A percentile compares a stretch with the other conserved stretches of the same genome.
phyloP scores from a whole-genome alignment of 2,329 filamentous ascomycete genomes.

The Cryphonectria parasitica region DNA sequence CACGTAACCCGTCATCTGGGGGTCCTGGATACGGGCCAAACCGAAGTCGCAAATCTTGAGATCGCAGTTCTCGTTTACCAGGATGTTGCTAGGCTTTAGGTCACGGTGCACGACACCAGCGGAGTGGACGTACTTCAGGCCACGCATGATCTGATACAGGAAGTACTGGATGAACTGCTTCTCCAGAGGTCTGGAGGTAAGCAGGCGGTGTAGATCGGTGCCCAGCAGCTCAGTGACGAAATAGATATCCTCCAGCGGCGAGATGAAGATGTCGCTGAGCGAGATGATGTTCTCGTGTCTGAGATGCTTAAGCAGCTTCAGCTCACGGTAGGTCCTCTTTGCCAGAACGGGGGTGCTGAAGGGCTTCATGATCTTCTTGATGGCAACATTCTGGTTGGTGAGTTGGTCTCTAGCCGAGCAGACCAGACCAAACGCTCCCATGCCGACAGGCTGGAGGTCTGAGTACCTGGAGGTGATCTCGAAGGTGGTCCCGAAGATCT shows the following conservation, averaged over 20 bases:
- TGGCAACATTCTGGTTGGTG: slow-evolving; percentile 92
- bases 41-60: slow-evolving; percentile 99
- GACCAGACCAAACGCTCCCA: slow-evolving; percentile 98
- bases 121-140: slow-evolving; percentile 98
- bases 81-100: slow-evolving; percentile 97
- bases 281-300: slow-evolving; percentile 96
- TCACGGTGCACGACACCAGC: slow-evolving; percentile 97
- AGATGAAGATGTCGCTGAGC: slow-evolving; percentile 99
- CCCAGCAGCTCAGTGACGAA: slow-evolving; percentile 97
- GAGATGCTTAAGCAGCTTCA: slow-evolving; percentile 96
- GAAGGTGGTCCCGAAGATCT: slow-evolving; percentile 99
- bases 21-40: slow-evolving; percentile 94
- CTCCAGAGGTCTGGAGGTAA: slow-evolving; percentile 94
- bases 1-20: slow-evolving; percentile 99
- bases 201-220: slow-evolving; percentile 91
- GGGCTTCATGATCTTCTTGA: slow-evolving; percentile 99
- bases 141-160: slow-evolving; percentile 97
- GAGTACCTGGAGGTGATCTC: slow-evolving; percentile 99
- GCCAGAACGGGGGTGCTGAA: slow-evolving; percentile 99
- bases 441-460: slow-evolving; percentile 96
- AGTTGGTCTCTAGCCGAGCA: slow-evolving; percentile 98
- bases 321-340: slow-evolving; percentile 95
- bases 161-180: slow-evolving; percentile 99
- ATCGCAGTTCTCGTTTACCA: slow-evolving; percentile 99
- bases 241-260: slow-evolving; percentile 97